Evolutionary conservation across 441 rosid species (phyloP), one percentile per base, ranked within the genome.

Genomic region (Erodium moschatum): DNA sequence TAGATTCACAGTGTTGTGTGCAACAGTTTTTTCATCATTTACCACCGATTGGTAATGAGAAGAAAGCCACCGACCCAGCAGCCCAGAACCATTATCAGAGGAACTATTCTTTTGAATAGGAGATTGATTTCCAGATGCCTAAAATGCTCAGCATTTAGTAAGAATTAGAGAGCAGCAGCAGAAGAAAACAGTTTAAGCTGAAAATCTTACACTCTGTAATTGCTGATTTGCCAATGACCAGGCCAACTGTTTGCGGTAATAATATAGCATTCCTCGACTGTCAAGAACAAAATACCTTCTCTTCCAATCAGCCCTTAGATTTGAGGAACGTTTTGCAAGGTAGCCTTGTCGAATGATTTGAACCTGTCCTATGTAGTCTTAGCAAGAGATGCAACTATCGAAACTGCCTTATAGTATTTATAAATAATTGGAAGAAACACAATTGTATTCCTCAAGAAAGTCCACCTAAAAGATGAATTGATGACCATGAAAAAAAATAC

Each of bases 221-320:
- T 74, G 67, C 74, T 46, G 69, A 81, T 96, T 84, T 72, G 89
- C 97, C 71, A 96, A 87, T 80, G 98, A 76, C 82, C 88, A 91
- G 80, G 86, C 80, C 75, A 83, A 74, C 73, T 93, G 97, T 77
- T 91, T 91, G 64, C 99, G 92, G 79, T 91, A 94, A 82, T 94
- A 94, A 76, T 94, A 94, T 77, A 94, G 83, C 96, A 91, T 86
- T 76, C 99, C 99, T 29, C 99, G 87, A 80, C 97, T 94, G 78
- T 91, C 99, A 74, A 94, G 96, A 75, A 94, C 99, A 84, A 94
- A 94, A 81, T 91, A 91, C 68, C 96, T 86, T 78, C 99, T 82
- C 84, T 94, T 94, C 99, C 99, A 94, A 81, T 94, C 97, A 80
- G 92, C 99, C 83, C 99, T 89, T 77, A 94, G 81, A 75, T 79